phyloP scores from a whole-genome alignment of 352 stramenopile species.

The Phytopythium mirpurense region DNA sequence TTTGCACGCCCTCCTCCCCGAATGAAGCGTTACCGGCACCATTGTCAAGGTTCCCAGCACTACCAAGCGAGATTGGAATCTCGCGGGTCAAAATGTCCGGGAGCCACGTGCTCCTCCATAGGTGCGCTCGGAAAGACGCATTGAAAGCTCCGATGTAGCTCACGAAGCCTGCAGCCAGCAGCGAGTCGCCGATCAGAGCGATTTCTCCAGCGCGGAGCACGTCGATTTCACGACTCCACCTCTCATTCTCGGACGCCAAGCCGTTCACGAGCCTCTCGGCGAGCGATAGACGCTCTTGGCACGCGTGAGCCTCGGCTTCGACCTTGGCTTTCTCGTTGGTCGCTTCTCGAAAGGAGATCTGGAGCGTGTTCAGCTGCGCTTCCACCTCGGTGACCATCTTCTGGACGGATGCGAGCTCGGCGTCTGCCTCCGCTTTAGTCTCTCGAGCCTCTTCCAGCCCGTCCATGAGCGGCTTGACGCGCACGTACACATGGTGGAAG shows the following conservation, averaged over 20 bases:
- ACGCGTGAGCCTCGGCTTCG: slow-evolving; percentile 82
- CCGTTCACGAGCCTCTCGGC: slow-evolving; percentile 88
- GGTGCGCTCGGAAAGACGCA: slow-evolving; percentile 62
- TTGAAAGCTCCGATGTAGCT: slow-evolving; percentile 93
- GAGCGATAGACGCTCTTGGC: slow-evolving; percentile 81
- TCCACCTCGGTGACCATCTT: slow-evolving; percentile 84
- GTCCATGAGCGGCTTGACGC: slow-evolving; percentile 94
- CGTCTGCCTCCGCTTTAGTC: slow-evolving; percentile 75
- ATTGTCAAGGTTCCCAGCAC: neutral
- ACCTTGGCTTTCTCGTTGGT: slow-evolving; percentile 91
- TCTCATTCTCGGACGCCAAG: slow-evolving; percentile 83
- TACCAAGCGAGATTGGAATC: slow-evolving; percentile 69
- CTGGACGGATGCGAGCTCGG: slow-evolving; percentile 74
- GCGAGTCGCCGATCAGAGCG: slow-evolving; percentile 82
- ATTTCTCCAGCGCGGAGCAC: slow-evolving; percentile 60
- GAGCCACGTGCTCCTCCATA: slow-evolving; percentile 87
- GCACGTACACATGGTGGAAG: slow-evolving; percentile 91
- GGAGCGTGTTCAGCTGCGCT: slow-evolving; percentile 63
- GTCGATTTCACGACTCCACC: slow-evolving; percentile 88
- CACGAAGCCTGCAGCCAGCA: slow-evolving; percentile 87
- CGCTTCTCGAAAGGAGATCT: slow-evolving; percentile 76
- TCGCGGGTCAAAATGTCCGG: slow-evolving; percentile 81
- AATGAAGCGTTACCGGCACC: neutral
- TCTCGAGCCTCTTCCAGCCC: slow-evolving; percentile 76
- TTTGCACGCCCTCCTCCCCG: neutral